Evolutionary conservation across 306 rosid species (phyloP).

Genomic region (Lotus japonicus): DNA sequence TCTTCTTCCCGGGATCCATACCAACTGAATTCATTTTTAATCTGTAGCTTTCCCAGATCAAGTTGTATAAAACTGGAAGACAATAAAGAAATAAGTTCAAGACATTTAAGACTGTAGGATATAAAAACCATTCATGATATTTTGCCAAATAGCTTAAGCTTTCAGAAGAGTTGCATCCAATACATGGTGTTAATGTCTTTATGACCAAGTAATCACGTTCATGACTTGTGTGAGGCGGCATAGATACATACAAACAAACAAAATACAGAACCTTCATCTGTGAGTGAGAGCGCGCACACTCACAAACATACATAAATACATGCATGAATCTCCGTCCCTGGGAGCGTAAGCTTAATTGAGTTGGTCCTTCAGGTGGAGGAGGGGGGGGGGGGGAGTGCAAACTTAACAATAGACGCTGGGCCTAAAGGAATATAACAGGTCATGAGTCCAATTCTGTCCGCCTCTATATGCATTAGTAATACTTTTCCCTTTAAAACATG

Average conservation of each 20-base stretch:
- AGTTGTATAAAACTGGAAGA: slow-evolving; percentile 90
- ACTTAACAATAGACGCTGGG: not conserved
- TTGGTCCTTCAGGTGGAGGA: no score
- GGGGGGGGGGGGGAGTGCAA: not conserved
- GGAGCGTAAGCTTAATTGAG: no score
- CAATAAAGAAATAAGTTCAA: slow-evolving; percentile 3
- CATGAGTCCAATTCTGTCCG: not conserved
- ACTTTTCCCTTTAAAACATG: not conserved
- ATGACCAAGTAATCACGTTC: not conserved
- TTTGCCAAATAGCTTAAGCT: not conserved
- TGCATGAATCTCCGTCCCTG: not conserved
- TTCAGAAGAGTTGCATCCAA: not conserved
- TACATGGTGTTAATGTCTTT: not conserved
- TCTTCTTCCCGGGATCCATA: slow-evolving; percentile 77
- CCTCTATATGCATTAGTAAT: not conserved
- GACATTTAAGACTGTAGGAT: not conserved
- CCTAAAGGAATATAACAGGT: not conserved
- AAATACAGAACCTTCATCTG: no score
- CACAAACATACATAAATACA: not conserved
- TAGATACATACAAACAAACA: no score
- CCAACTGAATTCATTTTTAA: slow-evolving; percentile 86
- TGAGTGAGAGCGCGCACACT: no score
- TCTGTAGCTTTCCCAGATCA: slow-evolving; percentile 80
- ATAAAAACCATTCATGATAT: not conserved
- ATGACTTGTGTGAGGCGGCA: no score